phyloP scores from a whole-genome alignment of 352 stramenopile species.

The Phytopythium litorale region DNA sequence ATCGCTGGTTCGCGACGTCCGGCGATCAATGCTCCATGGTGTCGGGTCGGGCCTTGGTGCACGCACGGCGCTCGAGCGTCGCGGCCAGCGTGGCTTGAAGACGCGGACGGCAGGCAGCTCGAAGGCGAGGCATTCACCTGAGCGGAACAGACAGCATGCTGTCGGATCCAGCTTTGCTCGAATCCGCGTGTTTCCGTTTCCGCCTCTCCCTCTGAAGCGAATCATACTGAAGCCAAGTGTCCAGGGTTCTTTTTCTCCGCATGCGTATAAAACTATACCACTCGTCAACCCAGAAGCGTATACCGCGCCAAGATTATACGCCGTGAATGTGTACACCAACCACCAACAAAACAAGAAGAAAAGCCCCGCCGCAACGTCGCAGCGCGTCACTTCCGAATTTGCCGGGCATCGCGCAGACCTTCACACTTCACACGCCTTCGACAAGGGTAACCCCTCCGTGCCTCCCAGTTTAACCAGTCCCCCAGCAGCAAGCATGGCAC shows the following conservation, averaged over 20 bases:
- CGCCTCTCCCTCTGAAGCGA: not conserved
- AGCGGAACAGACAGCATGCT: not conserved
- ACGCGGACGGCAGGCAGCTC: too few relatives aligned
- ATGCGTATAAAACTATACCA: too few relatives aligned
- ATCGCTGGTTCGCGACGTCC: not conserved
- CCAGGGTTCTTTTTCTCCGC: conserved; percentile 3
- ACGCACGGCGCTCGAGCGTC: too few relatives aligned
- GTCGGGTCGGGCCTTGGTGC: too few relatives aligned
- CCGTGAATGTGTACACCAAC: too few relatives aligned
- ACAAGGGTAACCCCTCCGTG: not conserved
- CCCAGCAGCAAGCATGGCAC: not conserved
- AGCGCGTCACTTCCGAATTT: not conserved
- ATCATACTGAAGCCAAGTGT: conserved; percentile 4
- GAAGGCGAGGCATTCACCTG: too few relatives aligned
- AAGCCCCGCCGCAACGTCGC: not conserved
- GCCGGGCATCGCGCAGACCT: not conserved
- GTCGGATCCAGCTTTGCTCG: not conserved
- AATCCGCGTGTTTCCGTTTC: conserved; percentile 3
- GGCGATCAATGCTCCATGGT: too few relatives aligned
- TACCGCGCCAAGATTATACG: not conserved
- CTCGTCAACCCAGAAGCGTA: not conserved
- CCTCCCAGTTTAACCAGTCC: not conserved
- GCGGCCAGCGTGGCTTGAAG: too few relatives aligned
- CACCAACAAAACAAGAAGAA: not conserved
- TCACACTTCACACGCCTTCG: too few relatives aligned